These are phyloP conservation scores for Geotrichum aggregatum DNA, from an alignment of 1,139 yeast species.

Conservation along the genomic window DNA sequence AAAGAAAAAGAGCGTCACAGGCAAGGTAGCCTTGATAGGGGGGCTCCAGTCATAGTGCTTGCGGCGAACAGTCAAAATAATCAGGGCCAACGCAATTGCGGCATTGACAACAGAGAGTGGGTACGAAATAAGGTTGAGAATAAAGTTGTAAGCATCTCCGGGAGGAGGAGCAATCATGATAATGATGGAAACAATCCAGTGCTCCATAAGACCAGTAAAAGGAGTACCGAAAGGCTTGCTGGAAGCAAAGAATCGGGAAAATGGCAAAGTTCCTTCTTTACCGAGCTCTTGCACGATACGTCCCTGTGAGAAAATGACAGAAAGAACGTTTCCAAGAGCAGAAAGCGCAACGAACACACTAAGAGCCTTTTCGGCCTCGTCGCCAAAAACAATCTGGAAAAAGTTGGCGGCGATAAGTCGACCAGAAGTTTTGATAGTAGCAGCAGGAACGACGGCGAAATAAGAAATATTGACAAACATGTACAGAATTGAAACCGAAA, in stretches of 20 bases:
- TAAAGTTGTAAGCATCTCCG: conserved; percentile 74
- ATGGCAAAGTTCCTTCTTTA: conserved; percentile 67
- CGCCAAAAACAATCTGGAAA: conserved; percentile 70
- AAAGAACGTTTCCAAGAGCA: conserved; percentile 73
- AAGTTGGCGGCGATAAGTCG: conserved; percentile 70
- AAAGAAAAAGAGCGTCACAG: conserved; percentile 61
- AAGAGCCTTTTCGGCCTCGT: conserved; percentile 57
- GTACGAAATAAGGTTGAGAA: conserved; percentile 69
- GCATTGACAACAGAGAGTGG: conserved; percentile 70
- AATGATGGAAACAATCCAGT: conserved; percentile 50
- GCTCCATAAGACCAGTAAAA: conserved; percentile 52
- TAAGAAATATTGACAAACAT: conserved; percentile 68
- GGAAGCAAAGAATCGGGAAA: conserved; percentile 53
- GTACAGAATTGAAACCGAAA: conserved; percentile 57
- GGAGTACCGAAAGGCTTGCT: conserved; percentile 55
- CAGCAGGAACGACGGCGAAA: conserved; percentile 69
- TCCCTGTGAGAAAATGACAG: conserved; percentile 75
- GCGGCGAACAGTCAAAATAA: conserved; percentile 54
- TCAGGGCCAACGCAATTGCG: conserved; percentile 68
- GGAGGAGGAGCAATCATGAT: conserved; percentile 65
- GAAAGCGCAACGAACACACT: conserved; percentile 72
- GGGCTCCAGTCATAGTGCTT: conserved; percentile 62
- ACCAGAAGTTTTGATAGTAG: conserved; percentile 56
- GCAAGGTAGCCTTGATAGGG: conserved; percentile 63
- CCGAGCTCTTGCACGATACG: conserved; percentile 73